phyloP scores from a whole-genome alignment of 2,329 filamentous ascomycete genomes.

The Stachybotrys elegans region DNA sequence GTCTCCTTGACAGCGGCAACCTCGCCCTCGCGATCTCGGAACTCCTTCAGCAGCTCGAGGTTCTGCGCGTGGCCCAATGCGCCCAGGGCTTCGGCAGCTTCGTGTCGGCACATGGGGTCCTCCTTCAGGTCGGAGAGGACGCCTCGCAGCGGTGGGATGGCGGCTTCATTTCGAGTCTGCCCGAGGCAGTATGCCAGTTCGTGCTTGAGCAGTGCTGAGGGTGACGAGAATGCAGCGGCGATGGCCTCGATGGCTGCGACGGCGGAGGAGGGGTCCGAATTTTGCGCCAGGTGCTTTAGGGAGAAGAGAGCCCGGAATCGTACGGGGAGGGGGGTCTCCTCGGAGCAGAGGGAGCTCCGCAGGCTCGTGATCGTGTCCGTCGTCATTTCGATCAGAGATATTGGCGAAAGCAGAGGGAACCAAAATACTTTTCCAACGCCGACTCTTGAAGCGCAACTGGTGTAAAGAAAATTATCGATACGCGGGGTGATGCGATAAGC shows the following conservation, averaged over 20 bases:
- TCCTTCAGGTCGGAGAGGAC: constrained; percentile 76
- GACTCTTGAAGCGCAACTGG: too few relatives aligned
- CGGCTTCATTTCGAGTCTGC: constrained; percentile 74
- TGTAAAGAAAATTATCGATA: too few relatives aligned
- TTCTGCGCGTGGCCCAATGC: constrained; percentile 74
- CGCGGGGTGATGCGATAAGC: too few relatives aligned
- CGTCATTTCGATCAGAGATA: constrained; percentile 9
- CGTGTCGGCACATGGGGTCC: constrained; percentile 92
- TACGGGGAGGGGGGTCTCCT: constrained; percentile 74
- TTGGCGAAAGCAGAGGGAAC: not conserved
- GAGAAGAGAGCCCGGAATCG: constrained; percentile 97
- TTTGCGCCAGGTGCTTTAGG: constrained; percentile 84
- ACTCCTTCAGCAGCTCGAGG: constrained; percentile 65
- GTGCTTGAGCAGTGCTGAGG: constrained; percentile 89
- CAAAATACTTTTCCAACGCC: too few relatives aligned
- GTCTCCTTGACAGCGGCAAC: constrained; percentile 84
- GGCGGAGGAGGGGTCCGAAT: constrained; percentile 54
- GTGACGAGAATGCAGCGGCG: constrained; percentile 76
- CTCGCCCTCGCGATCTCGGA: constrained; percentile 72
- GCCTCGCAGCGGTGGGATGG: constrained; percentile 65
- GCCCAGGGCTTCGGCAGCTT: constrained; percentile 91
- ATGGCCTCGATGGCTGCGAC: constrained; percentile 68
- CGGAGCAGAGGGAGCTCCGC: constrained; percentile 72
- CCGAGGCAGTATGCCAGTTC: constrained; percentile 96
- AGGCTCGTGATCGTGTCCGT: constrained; percentile 48